A percentile compares a stretch with the other conserved stretches of the same genome.
phyloP scores from a whole-genome alignment of 2,329 filamentous ascomycete species.

The Fusarium praegraminearum region DNA sequence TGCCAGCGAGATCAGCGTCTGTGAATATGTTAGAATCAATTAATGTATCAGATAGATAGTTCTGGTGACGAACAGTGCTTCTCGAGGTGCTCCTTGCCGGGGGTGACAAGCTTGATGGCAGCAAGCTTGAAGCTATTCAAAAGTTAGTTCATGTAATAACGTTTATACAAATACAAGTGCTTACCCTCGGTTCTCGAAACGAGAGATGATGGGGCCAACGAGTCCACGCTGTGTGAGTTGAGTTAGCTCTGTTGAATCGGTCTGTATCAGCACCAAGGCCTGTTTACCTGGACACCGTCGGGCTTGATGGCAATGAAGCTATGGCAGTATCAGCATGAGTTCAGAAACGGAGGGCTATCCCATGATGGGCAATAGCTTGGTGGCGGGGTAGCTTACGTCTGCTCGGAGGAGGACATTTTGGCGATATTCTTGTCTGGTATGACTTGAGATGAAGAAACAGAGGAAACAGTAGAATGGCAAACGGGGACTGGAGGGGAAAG shows the following conservation, averaged over 20 bases:
- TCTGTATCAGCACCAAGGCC: background rate
- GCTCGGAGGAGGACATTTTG: conserved; percentile 80
- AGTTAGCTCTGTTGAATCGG: conserved; percentile 28
- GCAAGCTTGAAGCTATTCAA: conserved; percentile 89
- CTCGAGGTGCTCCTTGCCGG: conserved; percentile 96
- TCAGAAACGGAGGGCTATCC: conserved; percentile 39
- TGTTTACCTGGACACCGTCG: conserved; percentile 94
- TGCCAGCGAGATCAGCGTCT: conserved; percentile 88
- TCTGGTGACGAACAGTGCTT: conserved; percentile 77
- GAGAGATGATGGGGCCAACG: conserved; percentile 95
- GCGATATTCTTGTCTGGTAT: conserved; percentile 48
- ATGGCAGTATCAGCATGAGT: conserved; percentile 48
- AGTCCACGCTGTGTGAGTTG: conserved; percentile 82
- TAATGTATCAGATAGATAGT: conserved; percentile 15
- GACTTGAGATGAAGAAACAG: conserved; percentile 49
- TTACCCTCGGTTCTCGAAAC: conserved; percentile 96
- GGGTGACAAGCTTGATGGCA: conserved; percentile 94
- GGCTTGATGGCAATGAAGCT: conserved; percentile 99
- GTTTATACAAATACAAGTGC: conserved; percentile 46
- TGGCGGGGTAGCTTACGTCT: conserved; percentile 77
- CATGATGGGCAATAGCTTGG: conserved; percentile 17
- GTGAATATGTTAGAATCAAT: conserved; percentile 47
- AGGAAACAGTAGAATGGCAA: conserved; percentile 42
- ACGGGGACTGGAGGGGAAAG: conserved; percentile 49
- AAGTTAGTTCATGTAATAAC: conserved; percentile 29